Evolutionary conservation across 2,329 filamentous ascomycete genomes (phyloP).

Genomic region (Diaporthe capsici): DNA sequence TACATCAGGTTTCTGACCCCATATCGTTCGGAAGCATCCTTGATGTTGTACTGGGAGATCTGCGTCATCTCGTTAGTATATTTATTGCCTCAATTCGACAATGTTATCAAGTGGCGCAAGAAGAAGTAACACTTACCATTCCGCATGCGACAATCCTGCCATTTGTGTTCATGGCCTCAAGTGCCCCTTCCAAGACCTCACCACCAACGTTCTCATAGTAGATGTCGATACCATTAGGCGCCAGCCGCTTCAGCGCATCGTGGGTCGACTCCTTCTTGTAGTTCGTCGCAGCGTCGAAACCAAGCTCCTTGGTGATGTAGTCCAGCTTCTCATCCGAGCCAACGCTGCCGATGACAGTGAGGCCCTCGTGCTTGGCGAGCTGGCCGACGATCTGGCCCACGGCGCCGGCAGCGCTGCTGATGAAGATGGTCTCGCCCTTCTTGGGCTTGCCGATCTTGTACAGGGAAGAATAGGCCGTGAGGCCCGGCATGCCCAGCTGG

Average conservation of each 20-base stretch:
- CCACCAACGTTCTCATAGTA: conserved; percentile 70
- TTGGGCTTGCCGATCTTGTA: conserved; percentile 80
- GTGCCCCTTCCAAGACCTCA: conserved; percentile 63
- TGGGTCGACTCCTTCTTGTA: conserved; percentile 85
- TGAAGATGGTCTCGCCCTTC: conserved; percentile 84
- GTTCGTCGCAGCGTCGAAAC: conserved; percentile 79
- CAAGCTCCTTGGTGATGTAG: conserved; percentile 68
- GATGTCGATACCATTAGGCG: conserved; percentile 83
- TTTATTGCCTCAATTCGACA: no score
- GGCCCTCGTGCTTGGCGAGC: conserved; percentile 84
- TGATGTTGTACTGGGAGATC: conserved; percentile 82
- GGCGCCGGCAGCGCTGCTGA: conserved; percentile 84
- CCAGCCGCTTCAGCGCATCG: conserved; percentile 78
- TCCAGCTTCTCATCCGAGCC: conserved; percentile 85
- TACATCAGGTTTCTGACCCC: conserved; percentile 76
- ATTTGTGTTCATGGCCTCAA: conserved; percentile 66
- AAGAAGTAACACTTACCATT: conserved; percentile 62
- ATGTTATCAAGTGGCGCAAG: conserved; percentile 30
- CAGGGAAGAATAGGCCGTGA: conserved; percentile 69
- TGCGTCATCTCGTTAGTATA: conserved; percentile 42
- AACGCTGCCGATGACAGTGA: conserved; percentile 84
- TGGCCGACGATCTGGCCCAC: conserved; percentile 89
- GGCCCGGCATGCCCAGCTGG: conserved; percentile 66
- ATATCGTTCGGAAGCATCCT: conserved; percentile 65
- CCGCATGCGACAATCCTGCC: conserved; percentile 77